phyloP scores from a whole-genome alignment of 2,329 filamentous ascomycete genomes.

The Neonectria magnoliae region DNA sequence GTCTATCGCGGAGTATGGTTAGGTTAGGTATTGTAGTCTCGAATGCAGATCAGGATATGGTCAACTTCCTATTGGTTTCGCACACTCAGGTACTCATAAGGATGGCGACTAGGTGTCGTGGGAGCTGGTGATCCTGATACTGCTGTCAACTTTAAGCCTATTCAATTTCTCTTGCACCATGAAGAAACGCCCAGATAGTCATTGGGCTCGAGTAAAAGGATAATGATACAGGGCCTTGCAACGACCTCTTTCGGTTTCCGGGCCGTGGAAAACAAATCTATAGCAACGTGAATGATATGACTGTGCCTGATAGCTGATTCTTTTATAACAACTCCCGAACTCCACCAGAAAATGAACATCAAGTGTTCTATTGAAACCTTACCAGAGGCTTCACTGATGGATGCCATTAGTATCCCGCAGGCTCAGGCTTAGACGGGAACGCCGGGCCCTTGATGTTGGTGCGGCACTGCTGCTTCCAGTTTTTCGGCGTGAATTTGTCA shows the following conservation, averaged over 20 bases:
- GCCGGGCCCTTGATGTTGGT: slow-evolving; percentile 54
- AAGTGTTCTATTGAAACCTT: neutral
- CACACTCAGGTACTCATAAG: neutral
- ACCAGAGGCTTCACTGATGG: neutral
- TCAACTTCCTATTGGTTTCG: slow-evolving; percentile 21
- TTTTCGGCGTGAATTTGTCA: slow-evolving; percentile 84
- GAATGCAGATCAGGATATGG: slow-evolving; percentile 41
- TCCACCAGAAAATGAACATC: neutral
- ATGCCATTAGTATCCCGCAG: slow-evolving; percentile 57
- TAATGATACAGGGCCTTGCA: neutral
- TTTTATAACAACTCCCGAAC: slow-evolving; percentile 10
- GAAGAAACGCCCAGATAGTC: neutral
- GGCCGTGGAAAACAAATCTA: neutral
- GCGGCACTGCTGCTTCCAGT: slow-evolving; percentile 74
- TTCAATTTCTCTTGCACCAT: neutral
- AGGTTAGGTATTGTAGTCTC: slow-evolving; percentile 39
- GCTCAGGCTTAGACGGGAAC: slow-evolving; percentile 60
- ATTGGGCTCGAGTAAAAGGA: neutral
- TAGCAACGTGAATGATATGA: neutral
- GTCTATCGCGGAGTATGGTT: slow-evolving; percentile 42
- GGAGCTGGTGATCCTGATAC: neutral
- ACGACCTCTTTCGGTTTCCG: neutral
- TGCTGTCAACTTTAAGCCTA: neutral
- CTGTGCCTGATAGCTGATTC: neutral
- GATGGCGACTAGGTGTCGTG: neutral